These are phyloP conservation scores for Penicillium sp. DNA, from an alignment of 2,329 filamentous ascomycete species.

Conservation along the genomic window DNA sequence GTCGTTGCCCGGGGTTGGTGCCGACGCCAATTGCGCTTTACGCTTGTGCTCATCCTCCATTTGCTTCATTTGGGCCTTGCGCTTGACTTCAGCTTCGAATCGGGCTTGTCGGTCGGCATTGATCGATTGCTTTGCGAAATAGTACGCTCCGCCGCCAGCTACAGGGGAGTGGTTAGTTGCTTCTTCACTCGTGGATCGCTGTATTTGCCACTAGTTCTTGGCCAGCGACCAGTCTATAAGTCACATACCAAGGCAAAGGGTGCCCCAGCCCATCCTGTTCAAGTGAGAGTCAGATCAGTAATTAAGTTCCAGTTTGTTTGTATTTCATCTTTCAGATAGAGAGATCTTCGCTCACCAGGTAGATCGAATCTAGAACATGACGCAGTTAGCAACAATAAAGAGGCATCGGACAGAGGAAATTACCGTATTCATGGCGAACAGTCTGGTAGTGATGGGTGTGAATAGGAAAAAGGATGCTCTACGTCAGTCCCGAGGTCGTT, in stretches of 20 bases:
- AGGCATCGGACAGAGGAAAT: constrained; percentile 18
- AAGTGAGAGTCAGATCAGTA: constrained; percentile 18
- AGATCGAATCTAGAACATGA: constrained; percentile 50
- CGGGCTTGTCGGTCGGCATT: constrained; percentile 79
- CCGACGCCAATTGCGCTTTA: constrained; percentile 22
- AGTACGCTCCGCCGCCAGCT: constrained; percentile 91
- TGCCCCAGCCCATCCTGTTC: constrained; percentile 82
- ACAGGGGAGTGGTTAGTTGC: constrained; percentile 12
- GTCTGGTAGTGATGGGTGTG: not conserved
- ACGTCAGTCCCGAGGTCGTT: constrained; percentile 17
- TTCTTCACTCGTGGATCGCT: not conserved
- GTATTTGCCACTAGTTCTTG: not conserved
- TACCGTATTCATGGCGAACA: constrained; percentile 52
- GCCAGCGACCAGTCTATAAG: not conserved
- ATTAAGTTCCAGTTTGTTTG: not conserved
- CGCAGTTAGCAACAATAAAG: constrained; percentile 7
- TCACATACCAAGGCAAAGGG: constrained; percentile 73
- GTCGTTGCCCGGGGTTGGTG: constrained; percentile 23
- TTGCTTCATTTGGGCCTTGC: constrained; percentile 40
- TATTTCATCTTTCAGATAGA: not conserved
- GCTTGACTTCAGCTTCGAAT: constrained; percentile 67
- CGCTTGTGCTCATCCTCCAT: constrained; percentile 37
- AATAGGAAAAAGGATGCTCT: constrained; percentile 12
- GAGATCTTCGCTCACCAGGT: constrained; percentile 51
- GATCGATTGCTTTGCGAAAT: constrained; percentile 92